phyloP scores from a whole-genome alignment of 2,329 filamentous ascomycete species.

The Chaetothyriales sp. region DNA sequence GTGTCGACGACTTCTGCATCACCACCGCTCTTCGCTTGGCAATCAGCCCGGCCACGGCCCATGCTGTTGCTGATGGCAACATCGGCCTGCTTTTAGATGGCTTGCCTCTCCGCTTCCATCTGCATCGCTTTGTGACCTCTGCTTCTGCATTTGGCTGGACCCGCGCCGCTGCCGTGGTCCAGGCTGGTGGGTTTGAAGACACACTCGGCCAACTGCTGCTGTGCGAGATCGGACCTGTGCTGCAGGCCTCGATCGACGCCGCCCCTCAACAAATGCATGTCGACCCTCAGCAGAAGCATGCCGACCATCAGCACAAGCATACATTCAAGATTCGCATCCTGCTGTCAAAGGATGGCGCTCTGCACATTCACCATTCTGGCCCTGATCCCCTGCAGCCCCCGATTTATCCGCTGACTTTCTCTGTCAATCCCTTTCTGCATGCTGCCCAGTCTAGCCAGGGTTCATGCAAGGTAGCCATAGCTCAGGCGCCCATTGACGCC shows the following conservation, averaged over 20 bases:
- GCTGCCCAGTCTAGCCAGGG: not conserved
- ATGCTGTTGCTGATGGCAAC: not conserved
- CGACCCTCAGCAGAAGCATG: no score
- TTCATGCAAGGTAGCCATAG: conserved; percentile 20
- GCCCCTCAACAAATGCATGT: not conserved
- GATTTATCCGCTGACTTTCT: conserved; percentile 1
- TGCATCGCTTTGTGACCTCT: not conserved
- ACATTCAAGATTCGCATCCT: conserved; percentile 4
- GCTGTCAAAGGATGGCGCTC: conserved; percentile 2
- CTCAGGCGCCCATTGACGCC: conserved; percentile 37
- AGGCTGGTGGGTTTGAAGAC: not conserved
- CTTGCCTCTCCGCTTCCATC: conserved; percentile 1
- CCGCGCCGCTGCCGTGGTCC: not conserved
- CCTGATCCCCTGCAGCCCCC: not conserved
- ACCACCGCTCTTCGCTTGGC: not conserved
- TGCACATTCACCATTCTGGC: not conserved
- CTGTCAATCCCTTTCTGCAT: not conserved
- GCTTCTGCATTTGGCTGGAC: conserved; percentile 2
- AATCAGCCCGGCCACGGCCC: not conserved
- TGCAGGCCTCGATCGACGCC: not conserved
- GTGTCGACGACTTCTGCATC: not conserved
- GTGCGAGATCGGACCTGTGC: not conserved
- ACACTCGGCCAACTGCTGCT: not conserved
- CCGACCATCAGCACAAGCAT: not conserved
- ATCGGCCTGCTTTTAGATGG: not conserved